These are phyloP conservation scores for Asterella californica DNA, from an alignment of 225 moss, liverwort and hornwort species.

Conservation along the genomic window DNA sequence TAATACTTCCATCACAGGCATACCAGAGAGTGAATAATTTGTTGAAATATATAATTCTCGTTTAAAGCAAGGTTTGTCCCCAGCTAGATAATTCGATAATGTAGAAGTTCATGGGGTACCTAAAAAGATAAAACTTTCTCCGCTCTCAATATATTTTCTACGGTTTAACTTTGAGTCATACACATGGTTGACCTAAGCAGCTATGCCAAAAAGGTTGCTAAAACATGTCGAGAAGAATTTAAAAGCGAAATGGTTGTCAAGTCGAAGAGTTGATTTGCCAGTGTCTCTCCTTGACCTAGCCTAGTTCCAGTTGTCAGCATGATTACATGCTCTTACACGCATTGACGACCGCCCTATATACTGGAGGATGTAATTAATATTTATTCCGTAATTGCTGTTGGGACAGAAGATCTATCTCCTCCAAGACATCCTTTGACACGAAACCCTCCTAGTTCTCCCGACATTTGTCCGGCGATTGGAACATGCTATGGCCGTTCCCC, in stretches of 20 bases:
- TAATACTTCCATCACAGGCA: not conserved
- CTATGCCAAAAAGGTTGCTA: no score
- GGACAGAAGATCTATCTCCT: no score
- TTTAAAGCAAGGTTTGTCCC: not conserved
- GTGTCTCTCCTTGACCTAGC: no score
- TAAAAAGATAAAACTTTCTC: not conserved
- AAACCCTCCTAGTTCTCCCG: no score
- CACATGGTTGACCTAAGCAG: not conserved
- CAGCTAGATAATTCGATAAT: not conserved
- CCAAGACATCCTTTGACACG: no score
- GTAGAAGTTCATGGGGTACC: not conserved
- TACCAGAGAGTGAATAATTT: not conserved
- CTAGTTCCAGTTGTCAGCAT: no score
- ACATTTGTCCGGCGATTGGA: no score
- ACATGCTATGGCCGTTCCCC: not conserved
- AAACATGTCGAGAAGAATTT: not conserved
- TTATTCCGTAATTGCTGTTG: no score
- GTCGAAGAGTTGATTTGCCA: not conserved
- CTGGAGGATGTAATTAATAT: no score
- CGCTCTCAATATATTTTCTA: not conserved
- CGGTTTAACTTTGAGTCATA: not conserved
- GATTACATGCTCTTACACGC: no score
- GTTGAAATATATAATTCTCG: not conserved
- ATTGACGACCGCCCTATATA: no score
- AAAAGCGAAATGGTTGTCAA: not conserved